Percentiles rank a stretch among this genome's conserved stretches.
Evolutionary conservation across 2,329 filamentous ascomycete genomes (phyloP).

Genomic region (Apiospora sp.): DNA sequence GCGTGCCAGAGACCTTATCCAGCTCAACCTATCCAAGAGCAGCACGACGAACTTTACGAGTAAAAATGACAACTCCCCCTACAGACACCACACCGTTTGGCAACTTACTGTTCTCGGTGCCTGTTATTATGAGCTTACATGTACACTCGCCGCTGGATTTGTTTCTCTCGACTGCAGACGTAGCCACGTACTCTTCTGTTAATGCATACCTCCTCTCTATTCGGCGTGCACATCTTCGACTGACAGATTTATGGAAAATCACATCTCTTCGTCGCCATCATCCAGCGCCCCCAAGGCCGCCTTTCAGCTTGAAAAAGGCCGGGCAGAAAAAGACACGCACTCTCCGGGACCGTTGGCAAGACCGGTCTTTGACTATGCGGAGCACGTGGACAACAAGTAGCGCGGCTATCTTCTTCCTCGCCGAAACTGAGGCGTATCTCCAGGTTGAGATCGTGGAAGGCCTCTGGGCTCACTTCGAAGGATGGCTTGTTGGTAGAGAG

Average conservation of each 20-base stretch:
- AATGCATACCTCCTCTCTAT: slow-evolving; percentile 89
- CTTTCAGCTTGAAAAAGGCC: slow-evolving; percentile 65
- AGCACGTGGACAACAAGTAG: slow-evolving; percentile 90
- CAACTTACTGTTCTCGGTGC: slow-evolving; percentile 82
- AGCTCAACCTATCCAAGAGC: slow-evolving; percentile 67
- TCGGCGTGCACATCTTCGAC: slow-evolving; percentile 82
- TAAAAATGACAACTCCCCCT: neutral
- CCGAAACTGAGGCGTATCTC: slow-evolving; percentile 86
- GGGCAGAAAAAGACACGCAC: slow-evolving; percentile 67
- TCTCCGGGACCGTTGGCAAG: slow-evolving; percentile 69
- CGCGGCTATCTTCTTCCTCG: slow-evolving; percentile 87
- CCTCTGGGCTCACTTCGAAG: slow-evolving; percentile 80
- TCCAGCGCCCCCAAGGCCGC: slow-evolving; percentile 73
- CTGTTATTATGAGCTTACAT: slow-evolving; percentile 74
- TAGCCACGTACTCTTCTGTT: slow-evolving; percentile 82
- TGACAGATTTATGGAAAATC: slow-evolving; percentile 88
- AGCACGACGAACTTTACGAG: slow-evolving; percentile 35
- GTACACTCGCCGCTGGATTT: slow-evolving; percentile 85
- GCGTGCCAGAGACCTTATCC: slow-evolving; percentile 78
- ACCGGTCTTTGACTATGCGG: slow-evolving; percentile 73
- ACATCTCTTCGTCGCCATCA: slow-evolving; percentile 79
- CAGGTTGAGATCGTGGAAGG: slow-evolving; percentile 87
- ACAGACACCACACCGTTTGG: slow-evolving; percentile 65
- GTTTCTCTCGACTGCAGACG: slow-evolving; percentile 79
- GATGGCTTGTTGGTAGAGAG: slow-evolving; percentile 68